phyloP scores from a whole-genome alignment of 768 basidiomycete genomes.

The Mycena crocata region DNA sequence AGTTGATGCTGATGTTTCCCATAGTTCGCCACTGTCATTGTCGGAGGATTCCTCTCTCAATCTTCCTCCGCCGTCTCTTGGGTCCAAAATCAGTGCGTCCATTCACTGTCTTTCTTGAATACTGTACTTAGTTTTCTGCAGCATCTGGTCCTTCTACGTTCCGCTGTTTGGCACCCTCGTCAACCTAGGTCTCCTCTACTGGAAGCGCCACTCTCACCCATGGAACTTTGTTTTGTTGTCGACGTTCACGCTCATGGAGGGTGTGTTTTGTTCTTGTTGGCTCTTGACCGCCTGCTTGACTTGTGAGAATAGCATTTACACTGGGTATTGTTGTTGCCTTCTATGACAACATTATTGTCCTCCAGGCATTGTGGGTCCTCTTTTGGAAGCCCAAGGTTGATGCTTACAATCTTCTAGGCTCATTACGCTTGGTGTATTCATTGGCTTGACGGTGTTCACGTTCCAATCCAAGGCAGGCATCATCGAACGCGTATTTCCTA shows the following conservation, averaged over 20 bases:
- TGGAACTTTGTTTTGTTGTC: conserved; percentile 87
- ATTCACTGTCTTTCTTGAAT: conserved; percentile 7
- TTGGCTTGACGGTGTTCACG: conserved; percentile 94
- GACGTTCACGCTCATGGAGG: conserved; percentile 90
- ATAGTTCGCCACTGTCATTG: conserved; percentile 79
- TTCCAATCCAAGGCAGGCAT: conserved; percentile 86
- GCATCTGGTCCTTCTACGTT: conserved; percentile 84
- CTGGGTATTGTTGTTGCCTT: conserved; percentile 88
- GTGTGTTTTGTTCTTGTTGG: neutral
- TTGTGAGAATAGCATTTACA: conserved; percentile 71
- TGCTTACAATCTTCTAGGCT: conserved; percentile 55
- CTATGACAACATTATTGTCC: conserved; percentile 76
- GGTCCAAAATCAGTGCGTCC: conserved; percentile 76
- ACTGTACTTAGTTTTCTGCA: conserved; percentile 40
- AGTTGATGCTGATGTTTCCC: conserved; percentile 5
- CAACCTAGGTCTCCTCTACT: conserved; percentile 85
- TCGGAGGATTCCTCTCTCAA: conserved; percentile 78
- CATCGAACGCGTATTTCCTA: neutral
- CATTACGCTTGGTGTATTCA: conserved; percentile 92
- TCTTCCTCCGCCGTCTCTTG: conserved; percentile 71
- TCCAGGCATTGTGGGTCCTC: conserved; percentile 82
- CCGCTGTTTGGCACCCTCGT: conserved; percentile 83
- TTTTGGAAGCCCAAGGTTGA: conserved; percentile 10
- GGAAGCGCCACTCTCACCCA: conserved; percentile 94
- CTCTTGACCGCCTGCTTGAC: neutral